Conservation (phyloP, 2,329 filamentous ascomycete genomes). For the Colletotrichum viniferum region DNA sequence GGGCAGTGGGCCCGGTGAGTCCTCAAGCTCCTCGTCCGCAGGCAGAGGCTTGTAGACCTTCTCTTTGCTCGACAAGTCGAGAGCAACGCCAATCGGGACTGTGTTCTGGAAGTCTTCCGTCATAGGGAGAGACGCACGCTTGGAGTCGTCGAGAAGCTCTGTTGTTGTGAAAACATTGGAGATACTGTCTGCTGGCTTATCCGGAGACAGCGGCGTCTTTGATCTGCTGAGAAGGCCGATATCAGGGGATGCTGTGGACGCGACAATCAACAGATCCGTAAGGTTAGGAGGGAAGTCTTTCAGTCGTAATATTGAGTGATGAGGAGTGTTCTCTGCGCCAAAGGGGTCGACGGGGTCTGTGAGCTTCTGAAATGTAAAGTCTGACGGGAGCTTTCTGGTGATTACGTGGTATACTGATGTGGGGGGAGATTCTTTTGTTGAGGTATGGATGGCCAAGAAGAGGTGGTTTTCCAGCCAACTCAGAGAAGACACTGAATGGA, state of each 20-base stretch:
- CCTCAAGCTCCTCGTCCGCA: constrained; percentile 75
- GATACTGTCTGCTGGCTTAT: constrained; percentile 62
- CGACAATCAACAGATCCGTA: constrained; percentile 80
- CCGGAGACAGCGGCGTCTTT: constrained; percentile 66
- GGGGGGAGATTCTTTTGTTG: constrained; percentile 60
- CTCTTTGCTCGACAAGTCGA: constrained; percentile 85
- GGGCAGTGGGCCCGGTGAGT: constrained; percentile 81
- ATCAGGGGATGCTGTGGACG: constrained; percentile 80
- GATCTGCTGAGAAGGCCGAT: constrained; percentile 80
- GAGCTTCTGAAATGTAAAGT: constrained; percentile 76
- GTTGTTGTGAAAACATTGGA: constrained; percentile 76
- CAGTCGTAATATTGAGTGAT: constrained; percentile 79
- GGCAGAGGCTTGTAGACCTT: constrained; percentile 80
- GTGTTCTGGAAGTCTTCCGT: constrained; percentile 72
- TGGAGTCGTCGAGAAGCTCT: constrained; percentile 73
- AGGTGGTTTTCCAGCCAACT: constrained; percentile 88
- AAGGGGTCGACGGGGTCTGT: constrained; percentile 77
- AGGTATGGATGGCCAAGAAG: constrained; percentile 82
- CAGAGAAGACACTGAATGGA: constrained; percentile 79
- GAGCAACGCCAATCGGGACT: constrained; percentile 75
- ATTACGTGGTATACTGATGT: constrained; percentile 81
- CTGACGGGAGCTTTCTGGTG: constrained; percentile 63
- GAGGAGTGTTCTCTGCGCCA: constrained; percentile 68
- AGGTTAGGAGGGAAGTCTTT: constrained; percentile 81
- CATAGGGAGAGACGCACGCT: constrained; percentile 77